Base-by-base conservation (phyloP, 2,329 filamentous ascomycete species). In the Scopulariopsis brevicaulis region DNA sequence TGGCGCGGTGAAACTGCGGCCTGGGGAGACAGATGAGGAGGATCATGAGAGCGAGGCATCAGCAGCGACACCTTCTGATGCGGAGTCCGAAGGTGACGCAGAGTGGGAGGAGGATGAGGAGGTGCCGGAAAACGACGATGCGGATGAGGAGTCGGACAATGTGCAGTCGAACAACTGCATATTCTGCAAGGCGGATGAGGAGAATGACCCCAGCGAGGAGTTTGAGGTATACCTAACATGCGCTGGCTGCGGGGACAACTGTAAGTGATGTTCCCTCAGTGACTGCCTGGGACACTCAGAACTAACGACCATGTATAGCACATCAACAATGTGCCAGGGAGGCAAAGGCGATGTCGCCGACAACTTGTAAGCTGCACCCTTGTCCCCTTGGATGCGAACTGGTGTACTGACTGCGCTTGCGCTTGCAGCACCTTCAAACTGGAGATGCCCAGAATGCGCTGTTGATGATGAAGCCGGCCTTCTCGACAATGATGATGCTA, bases 311-410 rank as follows among this genome's bases (percentile, higher is more conserved):
- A 12, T 37, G 66, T 75, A 68, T 75, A 96, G 93, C 91, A 67
- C 93, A 97, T 76, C 85, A 87, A 70, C 87, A 94, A 80, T 96
- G 93, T 73, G 92, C 90, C 59, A 84, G 87, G 67, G 82, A 87
- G 68, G 82, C 83, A 73, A 55, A 52, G 7, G 35, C 46, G 20
- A 22, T 60, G 34, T 18, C 28, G 12, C 18, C 55, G 11, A 57
- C 22, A 24, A 43, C 34, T 10, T 43, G 55, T 57, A 57, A 57
- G 55, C 25, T 52, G 11, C 40, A 48, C 43, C 11, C 25, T 1
- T 54, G 81, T 1, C 3, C 51, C 51, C 15, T 53, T 18, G 7
- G 8, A 7, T 12, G 8, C 14, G 46, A 32, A 32, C 55, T 32
- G 8, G 18, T 46, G 40, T n/a, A 24, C 34, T 57, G 20, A 57